Evolutionary conservation across 73 alveolate species (phyloP).

Genomic region (Paramecium pentaurelia): DNA sequence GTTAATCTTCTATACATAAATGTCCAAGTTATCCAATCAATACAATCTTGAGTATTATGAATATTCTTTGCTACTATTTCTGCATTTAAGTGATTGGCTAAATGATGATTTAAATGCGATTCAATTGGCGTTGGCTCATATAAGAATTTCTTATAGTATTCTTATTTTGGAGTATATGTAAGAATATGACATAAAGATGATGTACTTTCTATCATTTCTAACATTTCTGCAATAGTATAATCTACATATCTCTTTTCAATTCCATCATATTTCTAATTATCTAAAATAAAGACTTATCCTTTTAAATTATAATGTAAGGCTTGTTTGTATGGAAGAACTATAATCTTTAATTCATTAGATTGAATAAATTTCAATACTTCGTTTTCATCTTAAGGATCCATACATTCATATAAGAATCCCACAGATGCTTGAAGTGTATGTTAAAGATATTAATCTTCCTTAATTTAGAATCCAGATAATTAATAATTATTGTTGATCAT

Average conservation of each 20-base stretch:
- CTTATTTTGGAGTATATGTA: constrained; percentile 84
- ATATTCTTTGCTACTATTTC: constrained; percentile 95
- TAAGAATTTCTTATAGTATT: constrained; percentile 95
- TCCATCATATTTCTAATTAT: constrained; percentile 93
- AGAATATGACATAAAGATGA: constrained; percentile 74
- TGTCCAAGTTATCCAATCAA: constrained; percentile 99
- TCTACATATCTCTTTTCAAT: constrained; percentile 94
- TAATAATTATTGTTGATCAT: not conserved
- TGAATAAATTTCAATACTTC: constrained; percentile 69
- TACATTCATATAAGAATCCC: constrained; percentile 79
- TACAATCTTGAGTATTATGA: constrained; percentile 92
- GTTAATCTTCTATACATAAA: constrained; percentile 98
- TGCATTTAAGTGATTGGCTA: constrained; percentile 95
- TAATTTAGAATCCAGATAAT: not conserved
- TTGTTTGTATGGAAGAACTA: not conserved
- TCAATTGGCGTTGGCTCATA: constrained; percentile 98
- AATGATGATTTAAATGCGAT: constrained; percentile 86
- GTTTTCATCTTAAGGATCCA: constrained; percentile 68
- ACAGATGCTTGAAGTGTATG: constrained; percentile 74
- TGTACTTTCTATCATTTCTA: constrained; percentile 96
- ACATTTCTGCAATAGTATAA: constrained; percentile 95
- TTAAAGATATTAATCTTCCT: constrained; percentile 62
- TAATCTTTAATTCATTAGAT: not conserved
- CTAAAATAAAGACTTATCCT: constrained; percentile 76
- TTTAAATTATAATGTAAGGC: constrained; percentile 18